Percentiles rank a stretch among this genome's conserved stretches.
Conservation (phyloP, 805 yeast species). For the Sungouiozyma intestinalis region DNA sequence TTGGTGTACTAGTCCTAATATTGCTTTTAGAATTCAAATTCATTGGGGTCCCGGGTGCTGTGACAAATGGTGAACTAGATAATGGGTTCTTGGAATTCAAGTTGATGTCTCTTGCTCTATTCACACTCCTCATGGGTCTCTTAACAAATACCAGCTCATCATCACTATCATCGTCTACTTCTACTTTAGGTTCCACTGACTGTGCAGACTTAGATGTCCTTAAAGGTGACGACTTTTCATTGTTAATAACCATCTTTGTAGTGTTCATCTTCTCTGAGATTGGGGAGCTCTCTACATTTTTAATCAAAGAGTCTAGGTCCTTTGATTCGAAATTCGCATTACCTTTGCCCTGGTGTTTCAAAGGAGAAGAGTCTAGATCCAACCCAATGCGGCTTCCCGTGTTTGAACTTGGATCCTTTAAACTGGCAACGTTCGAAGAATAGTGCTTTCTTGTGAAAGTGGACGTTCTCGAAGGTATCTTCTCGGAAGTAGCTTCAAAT, state of each 20-base stretch:
- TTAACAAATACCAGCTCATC: conserved; percentile 25
- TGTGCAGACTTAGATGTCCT: neutral
- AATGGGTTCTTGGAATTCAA: conserved; percentile 16
- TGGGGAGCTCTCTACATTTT: conserved; percentile 19
- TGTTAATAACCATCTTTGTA: conserved; percentile 1
- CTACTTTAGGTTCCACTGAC: neutral
- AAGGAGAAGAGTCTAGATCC: conserved; percentile 20
- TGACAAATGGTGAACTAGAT: conserved; percentile 23
- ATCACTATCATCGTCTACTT: conserved; percentile 19
- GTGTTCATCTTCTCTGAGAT: conserved; percentile 7
- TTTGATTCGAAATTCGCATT: conserved; percentile 1
- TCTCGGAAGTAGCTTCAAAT: conserved; percentile 16
- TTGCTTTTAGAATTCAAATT: neutral
- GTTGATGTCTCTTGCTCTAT: conserved; percentile 18
- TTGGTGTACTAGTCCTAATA: neutral
- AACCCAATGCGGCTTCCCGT: conserved; percentile 5
- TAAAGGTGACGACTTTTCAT: conserved; percentile 1
- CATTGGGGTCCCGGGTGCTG: conserved; percentile 27
- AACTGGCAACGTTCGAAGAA: neutral
- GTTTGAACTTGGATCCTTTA: conserved; percentile 1
- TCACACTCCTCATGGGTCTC: conserved; percentile 23
- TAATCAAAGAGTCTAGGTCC: conserved; percentile 8
- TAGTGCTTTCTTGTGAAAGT: conserved; percentile 7
- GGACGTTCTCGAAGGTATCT: neutral
- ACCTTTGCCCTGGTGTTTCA: conserved; percentile 10